Conservation (phyloP, 345 rosid species). For the Streptanthus diversifolius region DNA sequence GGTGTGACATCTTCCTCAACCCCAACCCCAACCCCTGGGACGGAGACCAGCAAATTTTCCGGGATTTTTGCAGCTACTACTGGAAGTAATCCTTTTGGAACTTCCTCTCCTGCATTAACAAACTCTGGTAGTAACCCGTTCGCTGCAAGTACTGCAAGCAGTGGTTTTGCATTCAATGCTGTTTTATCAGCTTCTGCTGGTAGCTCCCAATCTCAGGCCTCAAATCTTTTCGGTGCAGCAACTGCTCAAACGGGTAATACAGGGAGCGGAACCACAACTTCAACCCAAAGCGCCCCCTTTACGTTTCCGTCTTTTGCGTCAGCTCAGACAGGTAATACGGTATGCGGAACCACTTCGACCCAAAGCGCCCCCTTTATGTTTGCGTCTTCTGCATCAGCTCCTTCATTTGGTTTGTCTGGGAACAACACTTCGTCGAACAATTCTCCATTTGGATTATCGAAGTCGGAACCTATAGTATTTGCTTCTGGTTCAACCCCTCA, state of each 20-base stretch:
- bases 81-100: slow-evolving; percentile 37
- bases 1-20: slow-evolving; percentile 32
- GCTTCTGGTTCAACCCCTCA: slow-evolving; percentile 54
- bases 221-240: slow-evolving; percentile 40
- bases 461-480: slow-evolving; percentile 39
- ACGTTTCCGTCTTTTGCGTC: slow-evolving; percentile 31
- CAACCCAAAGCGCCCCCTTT: slow-evolving; percentile 49
- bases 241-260: slow-evolving; percentile 42
- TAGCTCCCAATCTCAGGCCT: slow-evolving; percentile 44
- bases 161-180: slow-evolving; percentile 50
- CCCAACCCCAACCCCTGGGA: neutral
- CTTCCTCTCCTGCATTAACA: slow-evolving; percentile 33
- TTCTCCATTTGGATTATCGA: slow-evolving; percentile 50
- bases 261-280: slow-evolving; percentile 42
- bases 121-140: slow-evolving; percentile 38
- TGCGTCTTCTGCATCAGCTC: slow-evolving; percentile 43
- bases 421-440: slow-evolving; percentile 46
- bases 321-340: slow-evolving; percentile 42
- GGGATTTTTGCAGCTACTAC: slow-evolving; percentile 32
- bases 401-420: slow-evolving; percentile 47
- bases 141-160: slow-evolving; percentile 30
- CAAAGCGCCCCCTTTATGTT: slow-evolving; percentile 48
- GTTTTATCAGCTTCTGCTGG: slow-evolving; percentile 37
- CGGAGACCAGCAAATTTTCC: slow-evolving; percentile 29
- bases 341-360: slow-evolving; percentile 43